Evolutionary conservation across 345 rosid genomes (phyloP).

Genomic region (Lumnitzera racemosa): DNA sequence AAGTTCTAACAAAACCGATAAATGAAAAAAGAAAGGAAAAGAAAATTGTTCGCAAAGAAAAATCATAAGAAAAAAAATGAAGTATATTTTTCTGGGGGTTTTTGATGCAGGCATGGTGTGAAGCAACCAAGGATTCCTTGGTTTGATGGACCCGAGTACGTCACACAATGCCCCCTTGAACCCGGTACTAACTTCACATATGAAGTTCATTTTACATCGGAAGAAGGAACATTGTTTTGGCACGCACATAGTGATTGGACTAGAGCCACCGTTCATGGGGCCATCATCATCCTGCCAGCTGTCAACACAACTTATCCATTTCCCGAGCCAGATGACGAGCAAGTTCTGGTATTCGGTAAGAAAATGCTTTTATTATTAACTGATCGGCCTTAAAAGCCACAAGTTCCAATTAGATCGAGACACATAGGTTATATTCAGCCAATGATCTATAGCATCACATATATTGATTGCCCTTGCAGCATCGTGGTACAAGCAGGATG

Average conservation of each 20-base stretch:
- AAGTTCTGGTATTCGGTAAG: conserved; percentile 26
- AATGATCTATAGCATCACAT: neutral
- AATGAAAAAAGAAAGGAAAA: too few relatives aligned
- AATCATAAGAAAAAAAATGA: too few relatives aligned
- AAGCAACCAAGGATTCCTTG: conserved; percentile 33
- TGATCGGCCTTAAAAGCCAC: too few relatives aligned
- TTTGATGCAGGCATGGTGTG: conserved; percentile 16
- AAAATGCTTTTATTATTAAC: neutral
- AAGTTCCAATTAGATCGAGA: neutral
- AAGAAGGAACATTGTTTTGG: conserved; percentile 28
- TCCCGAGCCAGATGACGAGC: conserved; percentile 16
- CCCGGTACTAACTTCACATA: conserved; percentile 18
- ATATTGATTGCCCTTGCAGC: conserved; percentile 1
- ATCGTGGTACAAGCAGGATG: conserved; percentile 29
- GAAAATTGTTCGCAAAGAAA: too few relatives aligned
- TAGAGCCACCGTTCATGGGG: conserved; percentile 29
- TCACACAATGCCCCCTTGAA: conserved; percentile 34
- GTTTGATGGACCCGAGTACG: conserved; percentile 34
- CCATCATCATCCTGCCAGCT: conserved; percentile 23
- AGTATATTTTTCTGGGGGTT: too few relatives aligned
- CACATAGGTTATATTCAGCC: neutral
- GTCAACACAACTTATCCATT: conserved; percentile 25
- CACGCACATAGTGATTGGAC: conserved; percentile 29
- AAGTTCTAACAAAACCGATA: too few relatives aligned
- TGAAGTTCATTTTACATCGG: conserved; percentile 12